Base-by-base conservation (phyloP, 345 rosid genomes). In the Citrus glauca region DNA sequence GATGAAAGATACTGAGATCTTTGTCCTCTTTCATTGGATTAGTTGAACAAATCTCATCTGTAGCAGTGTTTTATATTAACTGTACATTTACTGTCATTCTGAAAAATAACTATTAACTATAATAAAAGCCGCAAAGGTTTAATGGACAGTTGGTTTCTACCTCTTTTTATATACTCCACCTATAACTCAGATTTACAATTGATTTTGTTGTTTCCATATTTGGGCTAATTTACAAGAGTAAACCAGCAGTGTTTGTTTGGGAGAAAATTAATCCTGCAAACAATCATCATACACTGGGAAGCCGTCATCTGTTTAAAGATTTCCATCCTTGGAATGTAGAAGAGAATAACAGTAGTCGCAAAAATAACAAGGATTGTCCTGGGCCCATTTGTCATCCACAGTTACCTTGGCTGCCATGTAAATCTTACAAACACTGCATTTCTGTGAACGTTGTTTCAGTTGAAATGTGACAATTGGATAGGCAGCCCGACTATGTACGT, bases 331-430 rank as follows among this genome's bases (percentile, higher is more conserved):
- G 4, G 83, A 81, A 84, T 89, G 97, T 77, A 95, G 88, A 69
- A 85, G 88, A 65, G 82, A 84, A 71, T 84, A 91, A 84, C 99
- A 96, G 69, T 83, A 77, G 72, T 88, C 87, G 70, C 99, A 94
- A 82, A 91, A 92, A 76, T 90, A 90, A 86, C 97, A 91, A 59
- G 94, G 92, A 78, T 88, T 96, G 81, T 87, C 87, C 28, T 69
- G 69, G 6, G 94, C 90, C 97, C 94, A 90, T 76, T 88, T 92
- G 85, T 92, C 88, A 63, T 96, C 92, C 28, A 85, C 76, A 0
- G 87, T 89, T 75, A 91, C 82, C 82, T 86, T 91, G 0, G 87
- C 71, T 28, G 94, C 97, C 84, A 90, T 85, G 65, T 82, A 77
- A 71, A 94, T 87, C 19, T 82, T 87, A 81, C 98, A 92, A 8